Evolutionary conservation across 176 grass and related monocot genomes (phyloP).

Genomic region (Eragrostis nindensis): DNA sequence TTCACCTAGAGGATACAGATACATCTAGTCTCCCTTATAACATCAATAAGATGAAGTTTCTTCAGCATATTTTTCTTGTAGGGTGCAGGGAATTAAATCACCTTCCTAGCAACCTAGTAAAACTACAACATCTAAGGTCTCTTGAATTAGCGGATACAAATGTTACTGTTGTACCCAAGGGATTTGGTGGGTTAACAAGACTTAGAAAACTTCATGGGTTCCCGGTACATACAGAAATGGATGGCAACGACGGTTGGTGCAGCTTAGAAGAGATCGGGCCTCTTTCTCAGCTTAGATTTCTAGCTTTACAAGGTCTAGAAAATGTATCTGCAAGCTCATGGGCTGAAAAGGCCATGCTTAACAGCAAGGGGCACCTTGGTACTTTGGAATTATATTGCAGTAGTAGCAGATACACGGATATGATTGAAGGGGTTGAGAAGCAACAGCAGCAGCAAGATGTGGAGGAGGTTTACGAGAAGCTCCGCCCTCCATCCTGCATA

Average conservation of each 20-base stretch:
- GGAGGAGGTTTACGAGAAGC: neutral
- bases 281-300: neutral
- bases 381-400: neutral
- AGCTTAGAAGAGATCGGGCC: neutral
- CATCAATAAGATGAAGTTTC: slow-evolving; percentile 11
- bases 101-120: neutral
- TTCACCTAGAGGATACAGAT: neutral
- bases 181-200: slow-evolving; percentile 4
- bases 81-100: neutral
- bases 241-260: neutral
- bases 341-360: neutral
- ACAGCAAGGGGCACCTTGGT: neutral
- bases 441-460: neutral
- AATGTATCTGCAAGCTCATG: neutral
- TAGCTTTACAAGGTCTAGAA: neutral
- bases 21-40: slow-evolving; percentile 18
- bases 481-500: neutral
- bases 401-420: neutral
- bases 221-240: neutral
- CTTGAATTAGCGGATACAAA: neutral
- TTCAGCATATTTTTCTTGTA: neutral
- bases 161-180: neutral
- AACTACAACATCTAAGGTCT: neutral
- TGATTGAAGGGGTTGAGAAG: neutral
- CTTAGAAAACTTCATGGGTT: neutral